These are phyloP conservation scores for Diaporthe ilicicola DNA, from an alignment of 2,329 filamentous ascomycete genomes.

Conservation along the genomic window DNA sequence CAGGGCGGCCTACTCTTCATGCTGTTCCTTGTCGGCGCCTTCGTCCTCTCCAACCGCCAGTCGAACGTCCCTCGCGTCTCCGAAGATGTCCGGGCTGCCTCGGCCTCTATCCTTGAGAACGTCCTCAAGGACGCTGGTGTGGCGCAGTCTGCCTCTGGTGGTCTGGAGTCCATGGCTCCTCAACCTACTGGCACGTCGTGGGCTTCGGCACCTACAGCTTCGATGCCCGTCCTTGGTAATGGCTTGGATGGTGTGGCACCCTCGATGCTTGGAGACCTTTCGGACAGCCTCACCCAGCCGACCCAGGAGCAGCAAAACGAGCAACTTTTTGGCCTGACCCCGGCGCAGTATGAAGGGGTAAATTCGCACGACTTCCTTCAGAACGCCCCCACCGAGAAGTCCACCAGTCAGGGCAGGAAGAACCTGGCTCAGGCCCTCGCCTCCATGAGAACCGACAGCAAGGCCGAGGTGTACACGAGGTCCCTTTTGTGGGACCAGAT, in stretches of 20 bases:
- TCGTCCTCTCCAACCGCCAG: slow-evolving; percentile 89
- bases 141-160: slow-evolving; percentile 48
- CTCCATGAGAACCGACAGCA: slow-evolving; percentile 76
- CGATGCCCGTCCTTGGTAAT: slow-evolving; percentile 49
- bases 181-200: slow-evolving; percentile 62
- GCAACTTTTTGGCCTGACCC: slow-evolving; percentile 85
- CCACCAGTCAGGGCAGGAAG: slow-evolving; percentile 70
- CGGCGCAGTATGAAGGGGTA: slow-evolving; percentile 88
- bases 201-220: slow-evolving; percentile 50
- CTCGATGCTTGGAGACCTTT: slow-evolving; percentile 71
- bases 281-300: slow-evolving; percentile 75
- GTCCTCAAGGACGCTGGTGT: slow-evolving; percentile 84
- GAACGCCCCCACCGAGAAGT: slow-evolving; percentile 57
- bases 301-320: slow-evolving; percentile 87
- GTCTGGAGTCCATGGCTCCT: slow-evolving; percentile 56
- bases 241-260: slow-evolving; percentile 61
- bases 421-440: slow-evolving; percentile 84
- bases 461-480: slow-evolving; percentile 91
- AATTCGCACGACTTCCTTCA: slow-evolving; percentile 78
- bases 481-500: slow-evolving; percentile 95
- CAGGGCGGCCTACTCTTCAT: slow-evolving; percentile 89
- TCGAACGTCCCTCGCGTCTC: slow-evolving; percentile 80
- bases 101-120: slow-evolving; percentile 79
- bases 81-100: slow-evolving; percentile 81
- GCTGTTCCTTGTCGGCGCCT: slow-evolving; percentile 95